These are phyloP conservation scores for Fragosphaeria purpurea DNA, from an alignment of 2,329 filamentous ascomycete species.

Conservation along the genomic window DNA sequence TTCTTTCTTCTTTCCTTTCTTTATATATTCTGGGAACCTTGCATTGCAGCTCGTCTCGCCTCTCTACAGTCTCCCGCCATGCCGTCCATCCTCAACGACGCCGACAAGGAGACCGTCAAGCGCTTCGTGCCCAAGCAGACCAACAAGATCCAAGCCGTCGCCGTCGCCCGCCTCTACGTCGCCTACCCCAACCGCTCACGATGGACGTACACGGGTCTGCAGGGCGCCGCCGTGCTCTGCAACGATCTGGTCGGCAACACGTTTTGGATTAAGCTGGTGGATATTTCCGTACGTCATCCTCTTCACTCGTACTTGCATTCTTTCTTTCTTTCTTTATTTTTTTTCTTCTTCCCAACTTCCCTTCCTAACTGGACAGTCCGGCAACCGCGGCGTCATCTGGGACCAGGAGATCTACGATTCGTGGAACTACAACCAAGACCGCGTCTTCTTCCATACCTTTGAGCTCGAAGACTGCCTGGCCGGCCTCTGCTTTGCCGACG, in stretches of 20 bases:
- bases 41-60: no score
- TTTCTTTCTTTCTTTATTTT: background rate
- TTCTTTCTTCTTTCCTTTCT: background rate
- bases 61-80: no score
- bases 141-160: conserved; percentile 97
- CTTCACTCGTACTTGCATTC: background rate
- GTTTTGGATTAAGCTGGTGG: conserved; percentile 95
- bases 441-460: conserved; percentile 95
- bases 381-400: conserved; percentile 81
- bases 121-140: conserved; percentile 83
- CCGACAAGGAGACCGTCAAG: conserved; percentile 95
- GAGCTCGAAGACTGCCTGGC: conserved; percentile 89
- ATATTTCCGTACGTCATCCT: conserved; percentile 64
- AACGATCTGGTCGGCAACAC: conserved; percentile 94
- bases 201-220: conserved; percentile 93
- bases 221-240: conserved; percentile 82
- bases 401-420: conserved; percentile 96
- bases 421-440: conserved; percentile 92
- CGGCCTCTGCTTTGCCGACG: conserved; percentile 84
- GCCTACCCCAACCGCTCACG: conserved; percentile 72
- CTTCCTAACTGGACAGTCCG: conserved; percentile 40
- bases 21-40: no score
- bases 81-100: conserved; percentile 69
- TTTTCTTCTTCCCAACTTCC: background rate
- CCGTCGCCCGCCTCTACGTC: conserved; percentile 85